Evolutionary conservation across 2,329 filamentous ascomycete genomes (phyloP), one percentile per base, ranked within the genome.

Genomic region (Diaporthe capsici): DNA sequence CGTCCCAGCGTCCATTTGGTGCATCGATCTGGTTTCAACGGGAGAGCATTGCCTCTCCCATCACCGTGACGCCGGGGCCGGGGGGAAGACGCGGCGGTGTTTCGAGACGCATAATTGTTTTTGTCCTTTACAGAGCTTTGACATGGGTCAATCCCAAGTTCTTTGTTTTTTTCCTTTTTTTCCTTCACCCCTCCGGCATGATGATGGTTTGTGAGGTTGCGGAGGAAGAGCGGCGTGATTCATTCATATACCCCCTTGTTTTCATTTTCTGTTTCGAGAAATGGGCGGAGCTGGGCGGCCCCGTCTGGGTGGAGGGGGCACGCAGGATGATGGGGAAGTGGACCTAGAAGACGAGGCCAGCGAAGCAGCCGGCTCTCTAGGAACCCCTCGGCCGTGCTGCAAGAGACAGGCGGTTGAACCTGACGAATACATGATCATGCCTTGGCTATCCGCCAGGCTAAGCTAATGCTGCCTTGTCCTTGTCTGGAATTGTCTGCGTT

Each of bases 221-320:
- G 34, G n/a, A 53, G 65, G n/a, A 28, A 71, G 68, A 73, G 47
- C 58, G 25, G 49, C 51, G 49, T 65, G 71, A 31, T 57, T 65
- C 42, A 73, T 73, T 73, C 58, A 71, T 60, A 73, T 73, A 73
- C 61, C 60, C 71, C 71, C 58, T 55, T 44, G 49, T 73, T 61
- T 73, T 55, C 39, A 65, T 63, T 65, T 65, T 73, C n/a, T 55
- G n/a, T 37, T 73, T 73, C 51, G 47, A 57, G n/a, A 47, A 63
- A 31, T 34, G 25, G 47, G 37, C n/a, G 47, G 71, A 57, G 58
- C 31, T 44, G 22, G 58, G 44, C 28, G 71, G 47, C 28, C 31
- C 25, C 39, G 13, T 60, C 17, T 25, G 28, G 71, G 22, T 42
- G 53, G n/a, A 34, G 44, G 60, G 58, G 47, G 22, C 8, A 72